These are phyloP conservation scores for Chytriomyces sp. DNA, from an alignment of 192 early-diverging fungal species.

Conservation along the genomic window DNA sequence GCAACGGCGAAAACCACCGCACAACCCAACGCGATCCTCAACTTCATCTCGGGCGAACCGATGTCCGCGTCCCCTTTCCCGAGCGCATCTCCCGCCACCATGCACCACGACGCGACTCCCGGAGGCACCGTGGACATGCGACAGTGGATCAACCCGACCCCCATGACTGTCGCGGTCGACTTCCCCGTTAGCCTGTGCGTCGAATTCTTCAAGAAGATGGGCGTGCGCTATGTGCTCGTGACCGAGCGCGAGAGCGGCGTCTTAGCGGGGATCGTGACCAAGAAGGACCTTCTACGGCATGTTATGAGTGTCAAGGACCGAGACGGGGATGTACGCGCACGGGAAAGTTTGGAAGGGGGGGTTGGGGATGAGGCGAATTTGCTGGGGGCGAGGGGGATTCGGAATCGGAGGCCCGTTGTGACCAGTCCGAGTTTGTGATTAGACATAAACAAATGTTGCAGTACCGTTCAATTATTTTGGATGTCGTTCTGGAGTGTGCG, in stretches of 20 bases:
- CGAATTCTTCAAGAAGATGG: slow-evolving; percentile 61
- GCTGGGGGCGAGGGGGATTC: not conserved
- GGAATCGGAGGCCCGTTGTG: not conserved
- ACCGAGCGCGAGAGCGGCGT: slow-evolving; percentile 29
- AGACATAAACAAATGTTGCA: no score
- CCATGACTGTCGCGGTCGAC: slow-evolving; percentile 44
- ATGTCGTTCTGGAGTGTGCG: no score
- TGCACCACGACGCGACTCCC: not conserved
- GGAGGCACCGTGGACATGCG: slow-evolving; percentile 38
- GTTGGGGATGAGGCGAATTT: no score
- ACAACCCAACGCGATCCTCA: not conserved
- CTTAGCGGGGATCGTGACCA: slow-evolving; percentile 43
- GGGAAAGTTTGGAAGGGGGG: no score
- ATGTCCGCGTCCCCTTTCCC: slow-evolving; percentile 2
- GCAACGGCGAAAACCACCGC: slow-evolving; percentile 3
- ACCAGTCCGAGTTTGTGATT: not conserved
- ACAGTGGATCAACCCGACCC: slow-evolving; percentile 54
- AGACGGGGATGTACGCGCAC: no score
- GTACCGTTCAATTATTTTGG: no score
- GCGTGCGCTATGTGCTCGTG: slow-evolving; percentile 46
- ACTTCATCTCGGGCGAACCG: slow-evolving; percentile 11
- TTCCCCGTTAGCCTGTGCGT: slow-evolving; percentile 50
- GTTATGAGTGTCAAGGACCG: not conserved
- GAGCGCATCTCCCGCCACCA: not conserved
- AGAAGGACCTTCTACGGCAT: slow-evolving; percentile 51